A percentile compares a stretch with the other conserved stretches of the same genome.
These are phyloP conservation scores for Trichoderma koningii DNA, from an alignment of 2,329 filamentous ascomycete species.

Conservation along the genomic window DNA sequence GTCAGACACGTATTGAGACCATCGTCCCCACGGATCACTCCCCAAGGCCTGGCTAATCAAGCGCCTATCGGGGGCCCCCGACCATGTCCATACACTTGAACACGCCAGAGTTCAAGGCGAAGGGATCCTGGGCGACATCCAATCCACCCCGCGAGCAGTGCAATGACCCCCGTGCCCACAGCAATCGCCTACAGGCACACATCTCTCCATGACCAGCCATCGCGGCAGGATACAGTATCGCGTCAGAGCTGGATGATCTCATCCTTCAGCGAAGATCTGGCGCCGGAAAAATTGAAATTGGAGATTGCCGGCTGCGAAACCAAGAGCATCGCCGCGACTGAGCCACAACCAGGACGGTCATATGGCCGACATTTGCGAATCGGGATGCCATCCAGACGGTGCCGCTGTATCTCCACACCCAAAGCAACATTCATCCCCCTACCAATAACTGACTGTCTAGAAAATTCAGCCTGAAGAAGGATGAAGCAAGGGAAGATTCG, in stretches of 20 bases:
- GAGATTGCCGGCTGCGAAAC: constrained; percentile 21
- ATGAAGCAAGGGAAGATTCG: background rate
- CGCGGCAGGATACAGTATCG: background rate
- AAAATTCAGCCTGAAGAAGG: constrained; percentile 16
- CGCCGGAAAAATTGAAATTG: constrained; percentile 22
- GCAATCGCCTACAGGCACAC: too few species aligned
- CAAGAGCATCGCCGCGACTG: constrained; percentile 2
- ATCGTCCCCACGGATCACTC: too few species aligned
- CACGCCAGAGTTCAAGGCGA: too few species aligned
- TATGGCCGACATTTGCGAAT: constrained; percentile 15
- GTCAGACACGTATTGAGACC: background rate
- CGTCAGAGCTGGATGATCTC: constrained; percentile 17
- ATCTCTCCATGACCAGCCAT: background rate
- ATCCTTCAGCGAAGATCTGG: constrained; percentile 9
- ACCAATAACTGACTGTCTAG: background rate
- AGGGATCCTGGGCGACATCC: too few species aligned
- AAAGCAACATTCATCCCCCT: background rate
- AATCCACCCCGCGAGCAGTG: too few species aligned
- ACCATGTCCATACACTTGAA: too few species aligned
- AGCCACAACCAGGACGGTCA: constrained; percentile 14
- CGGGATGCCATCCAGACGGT: background rate
- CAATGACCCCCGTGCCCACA: too few species aligned
- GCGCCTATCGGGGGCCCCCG: too few species aligned
- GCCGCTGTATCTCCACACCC: background rate
- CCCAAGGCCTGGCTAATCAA: too few species aligned